Percentiles rank a stretch among this genome's conserved stretches.
Evolutionary conservation across 2,329 filamentous ascomycete species (phyloP).

Genomic region (Metarhizium anisopliae): DNA sequence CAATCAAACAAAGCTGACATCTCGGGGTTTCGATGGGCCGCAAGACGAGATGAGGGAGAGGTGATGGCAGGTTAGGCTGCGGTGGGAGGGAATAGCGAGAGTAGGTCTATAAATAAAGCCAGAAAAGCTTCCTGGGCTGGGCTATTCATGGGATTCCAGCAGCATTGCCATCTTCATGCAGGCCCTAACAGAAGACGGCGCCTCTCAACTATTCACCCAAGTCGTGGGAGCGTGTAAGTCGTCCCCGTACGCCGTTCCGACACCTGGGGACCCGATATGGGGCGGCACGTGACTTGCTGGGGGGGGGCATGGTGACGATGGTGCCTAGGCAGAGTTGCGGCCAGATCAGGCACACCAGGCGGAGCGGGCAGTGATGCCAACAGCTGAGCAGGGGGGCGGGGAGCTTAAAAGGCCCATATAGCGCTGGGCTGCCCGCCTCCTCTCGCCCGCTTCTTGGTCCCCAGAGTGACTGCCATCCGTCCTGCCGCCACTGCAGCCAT

Average conservation of each 20-base stretch:
- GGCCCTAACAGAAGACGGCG: background rate
- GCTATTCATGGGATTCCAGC: too few relatives aligned
- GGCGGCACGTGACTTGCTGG: slow-evolving; percentile 5
- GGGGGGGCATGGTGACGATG: slow-evolving; percentile 6
- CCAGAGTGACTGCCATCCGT: slow-evolving; percentile 3
- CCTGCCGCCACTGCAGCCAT: slow-evolving; percentile 25
- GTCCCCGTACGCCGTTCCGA: background rate
- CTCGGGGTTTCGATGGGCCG: background rate
- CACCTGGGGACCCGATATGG: background rate
- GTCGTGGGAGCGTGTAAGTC: background rate
- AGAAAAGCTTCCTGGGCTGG: background rate
- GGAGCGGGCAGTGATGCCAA: slow-evolving; percentile 10
- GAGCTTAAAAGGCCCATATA: slow-evolving; percentile 52
- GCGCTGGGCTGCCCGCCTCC: slow-evolving; percentile 36
- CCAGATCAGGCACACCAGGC: too few relatives aligned
- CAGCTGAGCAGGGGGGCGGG: slow-evolving; percentile 17
- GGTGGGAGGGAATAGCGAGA: background rate
- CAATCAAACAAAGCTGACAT: background rate
- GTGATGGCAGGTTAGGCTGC: background rate
- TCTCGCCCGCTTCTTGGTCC: slow-evolving; percentile 14
- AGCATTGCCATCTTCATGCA: background rate
- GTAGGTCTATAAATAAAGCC: background rate
- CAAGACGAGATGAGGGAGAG: background rate
- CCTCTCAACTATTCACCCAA: background rate
- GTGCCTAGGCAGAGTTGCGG: background rate